Evolutionary conservation across 352 stramenopile species (phyloP), one percentile per base, ranked within the genome.

Genomic region (Aphanomyces astaci): DNA sequence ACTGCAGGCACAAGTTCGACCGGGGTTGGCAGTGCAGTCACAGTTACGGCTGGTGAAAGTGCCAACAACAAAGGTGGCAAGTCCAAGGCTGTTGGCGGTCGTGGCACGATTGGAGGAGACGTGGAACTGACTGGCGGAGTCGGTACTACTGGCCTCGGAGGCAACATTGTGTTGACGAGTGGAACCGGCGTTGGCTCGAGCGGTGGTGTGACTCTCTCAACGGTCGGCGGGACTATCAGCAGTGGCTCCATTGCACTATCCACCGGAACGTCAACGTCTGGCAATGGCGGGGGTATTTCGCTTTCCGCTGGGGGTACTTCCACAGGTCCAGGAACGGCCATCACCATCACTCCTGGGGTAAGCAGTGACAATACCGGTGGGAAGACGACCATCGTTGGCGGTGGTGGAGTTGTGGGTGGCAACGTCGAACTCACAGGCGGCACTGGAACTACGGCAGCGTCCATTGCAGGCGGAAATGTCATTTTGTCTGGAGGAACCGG

Each of bases 351-450:
- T 27, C 36, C 60, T 10, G 60, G 60, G 0, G 40, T 33, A 17
- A 66, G 60, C 31, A 22, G 3, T 13, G 60, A 56, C 43, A 59
- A 36, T 19, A 66, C 31, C 27, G 60, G 60, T 24, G 60, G 60
- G 7, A 66, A 66, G 56, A 66, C 60, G 3, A 56, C 60, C 30
- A 24, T 66, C 17, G 33, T 56, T 36, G 60, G 60, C 22, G 60
- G 60, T 57, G 36, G 0, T 19, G 60, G 60, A n/a, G 31, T 66
- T n/a, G 43, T 66, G 19, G 60, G 60, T 56, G 60, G 60, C 7
- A 64, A 67, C 4, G 70, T 89, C 52, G 46, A 71, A n/a, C 74
- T 89, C 9, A 77, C 73, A 22, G 86, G 75, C 48, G 81, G 81
- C 22, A 65, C 57, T 17, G 78, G 76, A 59, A 64, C 62, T 25